Percentiles rank a stretch among this genome's conserved stretches.
phyloP scores from a whole-genome alignment of 805 yeast genomes.

The Candida sakaeoensis region DNA sequence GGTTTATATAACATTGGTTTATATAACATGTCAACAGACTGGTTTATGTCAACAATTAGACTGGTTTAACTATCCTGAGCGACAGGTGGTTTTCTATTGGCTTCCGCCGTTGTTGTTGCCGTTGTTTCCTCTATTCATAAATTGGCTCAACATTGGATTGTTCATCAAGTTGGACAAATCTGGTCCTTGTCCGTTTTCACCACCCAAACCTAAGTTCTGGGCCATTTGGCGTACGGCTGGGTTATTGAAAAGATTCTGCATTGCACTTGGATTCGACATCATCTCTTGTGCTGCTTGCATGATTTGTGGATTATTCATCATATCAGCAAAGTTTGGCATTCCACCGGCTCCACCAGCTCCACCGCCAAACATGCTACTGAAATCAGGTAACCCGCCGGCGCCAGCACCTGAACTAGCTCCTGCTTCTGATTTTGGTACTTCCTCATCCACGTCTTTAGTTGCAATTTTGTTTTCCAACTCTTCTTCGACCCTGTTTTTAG shows the following conservation, averaged over 20 bases:
- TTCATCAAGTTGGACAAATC: slow-evolving; percentile 69
- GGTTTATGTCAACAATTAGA: too few species aligned
- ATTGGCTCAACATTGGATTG: slow-evolving; percentile 71
- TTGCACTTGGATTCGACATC: slow-evolving; percentile 82
- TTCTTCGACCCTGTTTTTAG: slow-evolving; percentile 81
- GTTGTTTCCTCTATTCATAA: slow-evolving; percentile 42
- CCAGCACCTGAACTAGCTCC: slow-evolving; percentile 51
- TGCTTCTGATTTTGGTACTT: slow-evolving; percentile 22
- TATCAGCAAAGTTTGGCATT: slow-evolving; percentile 59
- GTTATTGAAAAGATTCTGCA: slow-evolving; percentile 70
- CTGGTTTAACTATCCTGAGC: too few species aligned
- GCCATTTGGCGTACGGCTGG: slow-evolving; percentile 87
- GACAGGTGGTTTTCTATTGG: too few species aligned
- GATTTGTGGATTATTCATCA: slow-evolving; percentile 88
- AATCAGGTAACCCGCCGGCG: slow-evolving; percentile 68
- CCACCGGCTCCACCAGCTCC: slow-evolving; percentile 55
- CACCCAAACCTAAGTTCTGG: slow-evolving; percentile 65
- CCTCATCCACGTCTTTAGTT: slow-evolving; percentile 23
- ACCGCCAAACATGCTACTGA: slow-evolving; percentile 57
- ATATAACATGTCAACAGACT: too few species aligned
- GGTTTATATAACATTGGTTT: too few species aligned
- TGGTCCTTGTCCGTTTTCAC: slow-evolving; percentile 45
- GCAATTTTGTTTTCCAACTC: slow-evolving; percentile 48
- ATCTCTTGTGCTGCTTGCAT: slow-evolving; percentile 84
- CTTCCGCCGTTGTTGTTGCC: neutral